Evolutionary conservation across 768 basidiomycete species (phyloP), one percentile per base, ranked within the genome.

Genomic region (Lactarius hatsudake): DNA sequence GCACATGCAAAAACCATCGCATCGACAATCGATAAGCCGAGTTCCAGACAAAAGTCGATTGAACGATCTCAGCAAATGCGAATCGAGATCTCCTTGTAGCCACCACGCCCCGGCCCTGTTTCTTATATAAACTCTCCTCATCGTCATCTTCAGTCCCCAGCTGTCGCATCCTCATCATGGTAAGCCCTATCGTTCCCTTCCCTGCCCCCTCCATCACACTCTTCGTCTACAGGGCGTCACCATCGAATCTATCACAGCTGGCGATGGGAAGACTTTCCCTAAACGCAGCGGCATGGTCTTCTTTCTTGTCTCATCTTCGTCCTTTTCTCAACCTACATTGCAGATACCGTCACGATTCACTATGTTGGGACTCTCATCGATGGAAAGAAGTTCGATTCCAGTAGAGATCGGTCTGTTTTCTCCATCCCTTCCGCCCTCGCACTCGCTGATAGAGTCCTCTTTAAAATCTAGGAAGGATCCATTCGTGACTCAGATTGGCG

Each of bases 341-440:
- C 71, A 91, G 90, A 92, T 80, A 82, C 26, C 34, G 91, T 94
- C 42, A 78, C 67, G 7, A 93, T 95, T 64, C 91, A 94, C 77
- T 95, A 94, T 72, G 82, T 87, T 54, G 94, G 91, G 28, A 91
- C 83, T 26, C 83, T 94, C 18, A 18, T 69, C 3, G 79, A 90
- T 73, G 91, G 90, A 54, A 79, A 67, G 32, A 79, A 78, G 72
- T 93, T 93, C 77, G 92, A 94, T 79, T 91, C 90, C 20, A 91
- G 87, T 71, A 77, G 84, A 73, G 87, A 89, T 73, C 88, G 89
- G 91, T 91, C 67, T 72, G 84, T 71, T 18, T 18, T 60, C 64
- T 62, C 42, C 42, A 13, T 45, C 59, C 13, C 30, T 74, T 72
- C 68, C 63, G 40, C 40, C 56, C 38, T 40, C 20, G 42, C 38